Base-by-base conservation (phyloP, 805 yeast species). In the Candida ficus region DNA sequence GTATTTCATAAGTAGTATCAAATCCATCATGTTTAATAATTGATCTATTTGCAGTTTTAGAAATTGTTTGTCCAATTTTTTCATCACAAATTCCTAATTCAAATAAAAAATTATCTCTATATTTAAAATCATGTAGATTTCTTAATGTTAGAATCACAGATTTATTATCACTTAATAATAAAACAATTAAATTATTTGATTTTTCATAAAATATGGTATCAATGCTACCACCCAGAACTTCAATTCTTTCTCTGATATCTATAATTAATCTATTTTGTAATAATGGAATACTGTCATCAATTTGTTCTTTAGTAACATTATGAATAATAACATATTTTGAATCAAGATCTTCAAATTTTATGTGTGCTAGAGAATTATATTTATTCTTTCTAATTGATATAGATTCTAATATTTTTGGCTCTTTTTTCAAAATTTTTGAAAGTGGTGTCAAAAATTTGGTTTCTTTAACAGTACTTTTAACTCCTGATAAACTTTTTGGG, bases 1-100 rank as follows among this genome's bases (percentile, higher is more conserved):
- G 5, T n/a, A 16, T 12, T 12, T 23, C 27, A 33, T 23, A 18
- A 6, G 23, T 23, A 12, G 23, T 21, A 12, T n/a, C 18, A 29
- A 22, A 16, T 7, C 32, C 29, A 12, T 36, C 32, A 21, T 12
- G 21, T 25, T 14, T 22, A 33, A 13, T 19, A 4, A 10, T 27
- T 8, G 27, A 13, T 7, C n/a, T 7, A 12, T 18, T 9, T 7
- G 31, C 26, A 22, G 19, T 19, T 13, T 22, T 17, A 18, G 5
- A 4, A 3, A 49, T 31, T 11, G 38, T n/a, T 8, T 40, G 19
- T 4, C 41, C 49, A 29, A 43, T 34, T 4, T 8, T 12, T 4
- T 33, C 33, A 21, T 48, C 48, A 44, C 49, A 42, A 10, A 42
- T 18, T 3, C 45, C 34, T 2, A 39, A 17, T 3, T 30, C 22